phyloP scores from a whole-genome alignment of 768 basidiomycete species.

The Boletellus ananas region DNA sequence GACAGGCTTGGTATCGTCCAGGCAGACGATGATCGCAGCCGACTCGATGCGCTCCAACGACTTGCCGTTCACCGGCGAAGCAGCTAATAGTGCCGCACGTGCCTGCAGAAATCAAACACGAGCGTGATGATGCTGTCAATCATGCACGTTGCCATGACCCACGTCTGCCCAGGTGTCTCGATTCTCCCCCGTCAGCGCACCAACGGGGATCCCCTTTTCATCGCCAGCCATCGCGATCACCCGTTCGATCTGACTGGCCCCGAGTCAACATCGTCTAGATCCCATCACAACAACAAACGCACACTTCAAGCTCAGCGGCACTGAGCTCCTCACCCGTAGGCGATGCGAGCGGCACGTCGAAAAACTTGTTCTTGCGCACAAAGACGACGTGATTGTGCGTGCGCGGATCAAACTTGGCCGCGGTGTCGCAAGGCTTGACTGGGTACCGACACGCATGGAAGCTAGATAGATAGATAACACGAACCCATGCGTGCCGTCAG shows the following conservation, averaged over 20 bases:
- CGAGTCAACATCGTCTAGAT: not conserved
- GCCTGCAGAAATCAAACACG: constrained; percentile 33
- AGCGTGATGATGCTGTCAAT: not conserved
- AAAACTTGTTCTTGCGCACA: constrained; percentile 89
- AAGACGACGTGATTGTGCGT: constrained; percentile 87
- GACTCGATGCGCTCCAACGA: constrained; percentile 81
- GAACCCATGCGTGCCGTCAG: not conserved
- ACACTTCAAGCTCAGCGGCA: constrained; percentile 79
- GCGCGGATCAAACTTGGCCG: constrained; percentile 70
- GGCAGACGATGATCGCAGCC: constrained; percentile 79
- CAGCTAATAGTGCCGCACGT: constrained; percentile 57
- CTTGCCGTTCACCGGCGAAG: constrained; percentile 60
- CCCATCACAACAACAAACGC: constrained; percentile 12
- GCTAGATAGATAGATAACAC: constrained; percentile 31
- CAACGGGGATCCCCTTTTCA: constrained; percentile 51
- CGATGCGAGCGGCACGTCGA: constrained; percentile 68
- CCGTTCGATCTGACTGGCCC: constrained; percentile 56
- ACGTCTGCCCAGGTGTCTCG: constrained; percentile 88
- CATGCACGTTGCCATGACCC: constrained; percentile 40
- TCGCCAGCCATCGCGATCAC: constrained; percentile 63
- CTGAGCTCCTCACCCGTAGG: constrained; percentile 66
- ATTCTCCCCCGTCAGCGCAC: constrained; percentile 85
- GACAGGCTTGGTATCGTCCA: constrained; percentile 80
- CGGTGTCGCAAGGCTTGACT: constrained; percentile 75
- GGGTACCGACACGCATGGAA: constrained; percentile 96